These are phyloP conservation scores for Moesziomyces globuligerus DNA, from an alignment of 1,284 basidiomycete species.

Conservation along the genomic window DNA sequence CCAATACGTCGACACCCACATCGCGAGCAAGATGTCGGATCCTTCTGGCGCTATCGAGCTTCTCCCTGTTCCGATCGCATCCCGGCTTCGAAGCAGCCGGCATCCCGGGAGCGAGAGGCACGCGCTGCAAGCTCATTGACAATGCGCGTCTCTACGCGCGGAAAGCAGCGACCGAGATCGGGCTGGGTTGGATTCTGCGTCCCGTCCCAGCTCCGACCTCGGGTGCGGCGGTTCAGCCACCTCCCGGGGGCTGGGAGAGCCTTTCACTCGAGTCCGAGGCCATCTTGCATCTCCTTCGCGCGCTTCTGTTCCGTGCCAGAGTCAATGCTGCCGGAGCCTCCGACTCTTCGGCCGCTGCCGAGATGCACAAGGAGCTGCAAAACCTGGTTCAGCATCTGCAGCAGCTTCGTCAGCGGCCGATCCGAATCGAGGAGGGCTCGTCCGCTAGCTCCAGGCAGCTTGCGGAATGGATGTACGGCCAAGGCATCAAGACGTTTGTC, in stretches of 20 bases:
- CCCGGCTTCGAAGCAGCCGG: slow-evolving; percentile 29
- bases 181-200: slow-evolving; percentile 42
- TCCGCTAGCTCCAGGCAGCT: slow-evolving; percentile 14
- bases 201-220: slow-evolving; percentile 11
- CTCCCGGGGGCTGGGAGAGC: slow-evolving; percentile 49
- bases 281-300: slow-evolving; percentile 29
- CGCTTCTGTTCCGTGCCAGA: slow-evolving; percentile 19
- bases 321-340: not conserved
- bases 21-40: slow-evolving; percentile 43
- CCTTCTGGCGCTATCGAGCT: slow-evolving; percentile 26
- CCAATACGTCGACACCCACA: slow-evolving; percentile 50
- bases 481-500: slow-evolving; percentile 30
- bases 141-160: slow-evolving; percentile 51
- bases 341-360: slow-evolving; percentile 4
- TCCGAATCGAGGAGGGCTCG: slow-evolving; percentile 15
- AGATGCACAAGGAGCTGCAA: slow-evolving; percentile 15
- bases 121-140: slow-evolving; percentile 39
- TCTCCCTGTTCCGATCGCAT: slow-evolving; percentile 43
- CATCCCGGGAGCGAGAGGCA: slow-evolving; percentile 32
- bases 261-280: slow-evolving; percentile 37
- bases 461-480: slow-evolving; percentile 27
- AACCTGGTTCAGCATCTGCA: slow-evolving; percentile 17
- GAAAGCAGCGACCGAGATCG: slow-evolving; percentile 52
- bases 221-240: slow-evolving; percentile 6
- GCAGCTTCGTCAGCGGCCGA: slow-evolving; percentile 20